Conservation (phyloP, 192 early-diverging fungal genomes). For the Borealophlyctis nickersoniae region DNA sequence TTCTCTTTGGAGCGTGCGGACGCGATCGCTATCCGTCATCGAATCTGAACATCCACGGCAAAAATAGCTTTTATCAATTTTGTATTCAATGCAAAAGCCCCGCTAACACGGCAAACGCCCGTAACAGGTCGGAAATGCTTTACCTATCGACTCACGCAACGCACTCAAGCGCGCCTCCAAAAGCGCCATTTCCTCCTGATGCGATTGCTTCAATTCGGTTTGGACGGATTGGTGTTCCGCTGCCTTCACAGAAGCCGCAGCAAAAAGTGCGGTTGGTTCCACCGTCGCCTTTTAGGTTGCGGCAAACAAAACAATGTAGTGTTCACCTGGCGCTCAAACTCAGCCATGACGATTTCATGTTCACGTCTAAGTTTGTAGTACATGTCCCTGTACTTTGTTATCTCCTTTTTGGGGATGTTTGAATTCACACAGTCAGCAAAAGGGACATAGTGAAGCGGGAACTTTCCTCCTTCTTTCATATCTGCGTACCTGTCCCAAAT, state of each 20-base stretch:
- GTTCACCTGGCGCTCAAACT: slow-evolving; percentile 27
- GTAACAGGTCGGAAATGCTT: neutral
- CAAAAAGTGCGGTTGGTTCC: no score
- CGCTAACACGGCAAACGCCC: no score
- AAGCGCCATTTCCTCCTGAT: slow-evolving; percentile 28
- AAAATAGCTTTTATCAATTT: neutral
- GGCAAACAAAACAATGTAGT: no score
- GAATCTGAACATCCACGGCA: slow-evolving; percentile 22
- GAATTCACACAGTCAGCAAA: no score
- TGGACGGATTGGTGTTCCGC: neutral
- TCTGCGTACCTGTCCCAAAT: slow-evolving; percentile 16
- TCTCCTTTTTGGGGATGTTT: no score
- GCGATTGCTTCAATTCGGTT: slow-evolving; percentile 17
- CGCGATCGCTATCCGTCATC: slow-evolving; percentile 17
- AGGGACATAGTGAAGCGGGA: slow-evolving; percentile 37
- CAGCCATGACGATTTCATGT: slow-evolving; percentile 29
- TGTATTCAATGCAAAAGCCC: no score
- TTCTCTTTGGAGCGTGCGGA: slow-evolving; percentile 32
- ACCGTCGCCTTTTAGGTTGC: no score
- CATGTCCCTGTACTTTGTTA: slow-evolving; percentile 30
- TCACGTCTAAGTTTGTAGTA: slow-evolving; percentile 35
- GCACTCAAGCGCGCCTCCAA: slow-evolving; percentile 21
- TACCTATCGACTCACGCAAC: slow-evolving; percentile 19
- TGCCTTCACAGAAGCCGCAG: no score
- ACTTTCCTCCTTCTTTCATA: slow-evolving; percentile 5